Conservation (phyloP, 495 filamentous ascomycete genomes). For the Penicillium cinerascens region DNA sequence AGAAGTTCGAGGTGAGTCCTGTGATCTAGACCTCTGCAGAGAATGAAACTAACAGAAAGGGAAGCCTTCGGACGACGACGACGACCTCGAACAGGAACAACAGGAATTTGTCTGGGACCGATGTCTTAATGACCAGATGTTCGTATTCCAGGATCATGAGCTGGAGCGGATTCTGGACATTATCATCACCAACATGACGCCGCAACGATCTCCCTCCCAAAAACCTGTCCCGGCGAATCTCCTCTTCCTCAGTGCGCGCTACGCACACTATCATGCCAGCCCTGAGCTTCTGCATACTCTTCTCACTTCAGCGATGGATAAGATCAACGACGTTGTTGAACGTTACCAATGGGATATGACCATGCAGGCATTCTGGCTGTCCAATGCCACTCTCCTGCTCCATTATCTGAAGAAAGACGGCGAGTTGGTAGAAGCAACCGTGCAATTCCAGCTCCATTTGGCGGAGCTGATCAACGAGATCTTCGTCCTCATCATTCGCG, state of each 20-base stretch:
- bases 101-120: conserved; percentile 97
- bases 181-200: conserved; percentile 97
- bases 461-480: conserved; percentile 97
- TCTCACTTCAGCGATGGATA: conserved; percentile 84
- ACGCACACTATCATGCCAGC: conserved; percentile 94
- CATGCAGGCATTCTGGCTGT: conserved; percentile 97
- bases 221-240: conserved; percentile 98
- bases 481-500: conserved; percentile 95
- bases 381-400: conserved; percentile 89
- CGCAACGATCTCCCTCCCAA: conserved; percentile 89
- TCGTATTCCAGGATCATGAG: conserved; percentile 96
- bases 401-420: conserved; percentile 96
- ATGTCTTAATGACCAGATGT: conserved; percentile 98
- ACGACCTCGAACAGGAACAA: conserved; percentile 78
- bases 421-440: conserved; percentile 75
- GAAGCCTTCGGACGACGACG: conserved; percentile 63
- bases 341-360: conserved; percentile 99
- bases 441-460: conserved; percentile 87
- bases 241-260: conserved; percentile 90
- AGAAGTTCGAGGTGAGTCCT: conserved; percentile 78
- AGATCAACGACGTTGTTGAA: conserved; percentile 94
- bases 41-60: background rate
- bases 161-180: conserved; percentile 87
- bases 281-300: conserved; percentile 76
- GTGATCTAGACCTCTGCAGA: background rate